Base-by-base conservation (phyloP, 2,329 filamentous ascomycete species). In the Pezicula rhizophila region DNA sequence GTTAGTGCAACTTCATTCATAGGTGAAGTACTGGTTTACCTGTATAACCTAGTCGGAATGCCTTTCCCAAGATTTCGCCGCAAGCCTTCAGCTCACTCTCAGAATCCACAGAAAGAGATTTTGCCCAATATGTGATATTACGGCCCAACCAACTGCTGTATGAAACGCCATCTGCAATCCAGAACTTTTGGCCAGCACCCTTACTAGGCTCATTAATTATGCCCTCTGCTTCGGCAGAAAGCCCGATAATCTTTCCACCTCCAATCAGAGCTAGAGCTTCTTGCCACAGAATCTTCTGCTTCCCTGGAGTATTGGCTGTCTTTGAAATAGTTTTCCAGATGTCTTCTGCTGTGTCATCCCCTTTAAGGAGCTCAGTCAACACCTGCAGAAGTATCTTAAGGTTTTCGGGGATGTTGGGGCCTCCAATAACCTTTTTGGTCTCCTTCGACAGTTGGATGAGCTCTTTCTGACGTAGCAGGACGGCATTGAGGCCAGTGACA, bases 401-500 rank as follows among this genome's bases (percentile, higher is more conserved):
- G 28, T 65, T 52, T 65, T 66, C 45, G 62, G 60, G 25, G 46
- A 54, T 49, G 61, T 62, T 56, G 60, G 63, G 14, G 49, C 63
- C 48, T 57, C 58, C 38, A 53, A 56, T 31, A 46, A 45, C 43
- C 39, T 60, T 61, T 26, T 59, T 64, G n/a, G 23, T 47, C 26
- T 57, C 58, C 45, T 71, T 77, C 11, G 68, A 68, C 52, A 78
- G 73, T 42, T 75, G 72, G 7, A 84, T 74, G 15, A 88, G 69
- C 17, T 77, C 73, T 51, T 79, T 82, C 26, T 95, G 69, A 46
- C 85, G 80, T n/a, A 82, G 75, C 8, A 90, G 65, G 25, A 91
- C 63, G n/a, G 87, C 85, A 52, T 89, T 92, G 28, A 96, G 66
- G 0, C 90, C 91, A 2, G 84, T 76, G 14, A 93, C 73, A 61